Conservation (phyloP, 176 grass and related monocot species). For the Carex pumila region DNA sequence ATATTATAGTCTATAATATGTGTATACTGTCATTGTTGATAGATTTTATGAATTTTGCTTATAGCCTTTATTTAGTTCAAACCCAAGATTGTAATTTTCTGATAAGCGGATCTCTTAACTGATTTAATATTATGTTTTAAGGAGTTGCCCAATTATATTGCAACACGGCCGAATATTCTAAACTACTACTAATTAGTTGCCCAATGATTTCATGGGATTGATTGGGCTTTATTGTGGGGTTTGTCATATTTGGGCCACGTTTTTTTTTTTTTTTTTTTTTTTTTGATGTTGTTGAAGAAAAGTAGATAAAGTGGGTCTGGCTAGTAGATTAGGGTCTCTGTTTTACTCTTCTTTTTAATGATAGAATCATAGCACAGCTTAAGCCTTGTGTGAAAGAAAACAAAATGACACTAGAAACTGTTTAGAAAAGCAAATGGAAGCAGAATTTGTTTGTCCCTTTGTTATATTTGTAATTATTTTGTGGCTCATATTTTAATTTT, state of each 20-base stretch:
- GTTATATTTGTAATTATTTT: too few relatives aligned
- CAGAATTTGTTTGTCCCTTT: neutral
- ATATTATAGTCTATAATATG: neutral
- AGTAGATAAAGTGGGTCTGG: neutral
- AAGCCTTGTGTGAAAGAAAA: neutral
- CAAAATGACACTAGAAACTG: neutral
- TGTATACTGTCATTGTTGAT: neutral
- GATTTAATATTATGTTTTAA: neutral
- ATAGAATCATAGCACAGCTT: neutral
- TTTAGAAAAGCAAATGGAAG: neutral
- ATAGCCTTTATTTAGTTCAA: too few relatives aligned
- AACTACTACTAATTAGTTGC: neutral
- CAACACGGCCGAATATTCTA: neutral
- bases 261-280: neutral
- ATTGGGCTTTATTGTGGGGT: neutral
- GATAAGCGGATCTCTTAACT: too few relatives aligned
- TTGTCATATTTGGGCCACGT: neutral
- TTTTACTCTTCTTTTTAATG: too few relatives aligned
- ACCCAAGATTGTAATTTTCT: too few relatives aligned
- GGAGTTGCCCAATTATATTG: neutral
- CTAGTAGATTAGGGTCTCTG: too few relatives aligned
- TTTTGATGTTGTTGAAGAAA: neutral
- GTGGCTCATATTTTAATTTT: too few relatives aligned
- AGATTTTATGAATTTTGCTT: neutral
- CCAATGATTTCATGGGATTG: neutral